A percentile compares a stretch with the other conserved stretches of the same genome.
Evolutionary conservation across 2,329 filamentous ascomycete species (phyloP).

Genomic region (Arthrobotrys sphaeroides): DNA sequence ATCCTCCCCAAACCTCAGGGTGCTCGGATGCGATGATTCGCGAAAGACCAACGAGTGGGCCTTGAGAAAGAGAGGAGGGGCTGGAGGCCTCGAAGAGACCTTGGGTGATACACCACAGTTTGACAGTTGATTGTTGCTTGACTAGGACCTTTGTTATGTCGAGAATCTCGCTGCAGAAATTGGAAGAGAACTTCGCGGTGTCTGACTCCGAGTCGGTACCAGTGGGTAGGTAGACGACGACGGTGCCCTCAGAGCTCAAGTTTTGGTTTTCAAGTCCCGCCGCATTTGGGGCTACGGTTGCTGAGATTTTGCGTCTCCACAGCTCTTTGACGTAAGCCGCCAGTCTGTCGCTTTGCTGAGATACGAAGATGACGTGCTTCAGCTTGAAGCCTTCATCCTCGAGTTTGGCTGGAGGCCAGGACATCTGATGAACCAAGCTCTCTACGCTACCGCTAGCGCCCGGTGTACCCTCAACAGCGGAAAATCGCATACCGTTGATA

Average conservation of each 20-base stretch:
- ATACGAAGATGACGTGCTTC: conserved; percentile 58
- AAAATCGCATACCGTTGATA: conserved; percentile 61
- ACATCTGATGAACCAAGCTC: conserved; percentile 61
- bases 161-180: conserved; percentile 55
- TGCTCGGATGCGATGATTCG: conserved; percentile 62
- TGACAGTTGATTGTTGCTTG: conserved; percentile 35
- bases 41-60: conserved; percentile 60
- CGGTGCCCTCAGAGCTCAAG: conserved; percentile 11
- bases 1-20: conserved; percentile 60
- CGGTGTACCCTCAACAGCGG: conserved; percentile 61
- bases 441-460: conserved; percentile 57
- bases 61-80: conserved; percentile 60
- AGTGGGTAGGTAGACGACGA: conserved; percentile 21
- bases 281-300: conserved; percentile 53
- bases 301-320: conserved; percentile 20
- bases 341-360: conserved; percentile 54
- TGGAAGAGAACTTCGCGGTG: conserved; percentile 7
- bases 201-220: conserved; percentile 7
- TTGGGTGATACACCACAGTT: conserved; percentile 59
- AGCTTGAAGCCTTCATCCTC: conserved; percentile 59
- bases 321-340: conserved; percentile 56
- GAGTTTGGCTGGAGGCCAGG: conserved; percentile 61
- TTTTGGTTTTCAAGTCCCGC: conserved; percentile 27
- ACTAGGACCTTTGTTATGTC: conserved; percentile 55
- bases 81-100: conserved; percentile 57